phyloP scores from a whole-genome alignment of 441 rosid species.

The Erodium trifolium region DNA sequence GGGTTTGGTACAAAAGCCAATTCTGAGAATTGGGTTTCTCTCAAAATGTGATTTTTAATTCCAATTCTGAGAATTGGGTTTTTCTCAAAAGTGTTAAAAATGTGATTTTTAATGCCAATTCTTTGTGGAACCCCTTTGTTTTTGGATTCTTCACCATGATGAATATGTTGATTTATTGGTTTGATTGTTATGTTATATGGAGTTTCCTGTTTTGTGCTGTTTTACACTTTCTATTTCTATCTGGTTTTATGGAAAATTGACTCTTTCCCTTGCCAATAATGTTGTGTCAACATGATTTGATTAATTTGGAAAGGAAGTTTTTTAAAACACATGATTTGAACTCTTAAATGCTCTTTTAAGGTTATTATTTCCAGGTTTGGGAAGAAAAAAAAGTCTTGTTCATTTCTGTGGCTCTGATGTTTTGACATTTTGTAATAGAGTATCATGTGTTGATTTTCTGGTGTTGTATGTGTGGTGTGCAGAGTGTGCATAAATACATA shows the following conservation, averaged over 20 bases:
- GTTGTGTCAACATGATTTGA: background rate
- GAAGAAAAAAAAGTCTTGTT: constrained; percentile 1
- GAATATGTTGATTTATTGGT: background rate
- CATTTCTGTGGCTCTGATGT: constrained; percentile 12
- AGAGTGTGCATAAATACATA: constrained; percentile 15
- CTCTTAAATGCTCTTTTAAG: background rate
- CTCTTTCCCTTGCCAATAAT: background rate
- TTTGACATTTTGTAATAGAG: background rate
- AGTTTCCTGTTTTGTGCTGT: background rate
- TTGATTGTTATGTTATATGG: background rate
- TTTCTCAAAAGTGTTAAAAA: background rate
- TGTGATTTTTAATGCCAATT: background rate
- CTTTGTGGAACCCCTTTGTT: background rate
- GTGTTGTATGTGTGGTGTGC: constrained; percentile 1
- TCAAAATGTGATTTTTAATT: background rate
- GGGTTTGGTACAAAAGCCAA: background rate
- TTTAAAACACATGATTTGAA: constrained; percentile 8
- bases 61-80: background rate
- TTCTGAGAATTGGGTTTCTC: background rate
- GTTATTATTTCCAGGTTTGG: constrained; percentile 17
- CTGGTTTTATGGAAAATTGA: background rate
- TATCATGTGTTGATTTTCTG: background rate
- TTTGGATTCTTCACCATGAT: background rate
- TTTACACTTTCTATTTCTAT: background rate
- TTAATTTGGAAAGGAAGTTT: constrained; percentile 12